Evolutionary conservation across 495 filamentous ascomycete genomes (phyloP).

Genomic region (Daldinia vernicosa): DNA sequence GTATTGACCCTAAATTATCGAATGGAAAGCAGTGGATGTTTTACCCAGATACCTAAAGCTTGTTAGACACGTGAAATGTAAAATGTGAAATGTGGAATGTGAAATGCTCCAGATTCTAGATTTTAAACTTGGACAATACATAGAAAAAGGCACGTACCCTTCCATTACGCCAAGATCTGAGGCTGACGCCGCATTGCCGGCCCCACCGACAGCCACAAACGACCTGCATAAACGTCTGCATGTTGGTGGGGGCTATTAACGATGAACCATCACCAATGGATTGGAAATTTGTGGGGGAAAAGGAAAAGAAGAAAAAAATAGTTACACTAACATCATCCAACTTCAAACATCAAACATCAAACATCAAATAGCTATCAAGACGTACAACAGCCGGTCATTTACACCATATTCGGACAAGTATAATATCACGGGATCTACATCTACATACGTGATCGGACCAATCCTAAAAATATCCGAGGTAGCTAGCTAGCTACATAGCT

Average conservation of each 20-base stretch:
- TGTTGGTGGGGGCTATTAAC: conserved; percentile 17
- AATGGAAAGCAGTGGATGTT: too few species aligned
- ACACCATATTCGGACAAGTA: conserved; percentile 11
- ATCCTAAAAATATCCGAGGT: conserved; percentile 3
- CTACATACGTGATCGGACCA: conserved; percentile 10
- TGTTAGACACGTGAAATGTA: neutral
- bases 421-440: neutral
- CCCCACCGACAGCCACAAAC: conserved; percentile 19
- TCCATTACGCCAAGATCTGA: conserved; percentile 18
- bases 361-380: neutral
- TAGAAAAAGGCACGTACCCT: neutral
- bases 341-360: neutral
- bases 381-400: neutral
- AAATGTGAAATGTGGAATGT: too few species aligned
- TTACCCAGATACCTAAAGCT: too few species aligned
- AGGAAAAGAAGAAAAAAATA: conserved; percentile 11
- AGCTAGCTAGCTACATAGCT: neutral
- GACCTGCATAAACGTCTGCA: conserved; percentile 30
- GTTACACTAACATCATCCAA: conserved; percentile 6
- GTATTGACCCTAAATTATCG: too few species aligned
- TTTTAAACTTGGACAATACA: neutral
- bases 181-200: conserved; percentile 35
- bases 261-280: conserved; percentile 18
- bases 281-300: conserved; percentile 33
- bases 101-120: neutral